Evolutionary conservation across 352 stramenopile species (phyloP).

Genomic region (Pythium phragmiticola): DNA sequence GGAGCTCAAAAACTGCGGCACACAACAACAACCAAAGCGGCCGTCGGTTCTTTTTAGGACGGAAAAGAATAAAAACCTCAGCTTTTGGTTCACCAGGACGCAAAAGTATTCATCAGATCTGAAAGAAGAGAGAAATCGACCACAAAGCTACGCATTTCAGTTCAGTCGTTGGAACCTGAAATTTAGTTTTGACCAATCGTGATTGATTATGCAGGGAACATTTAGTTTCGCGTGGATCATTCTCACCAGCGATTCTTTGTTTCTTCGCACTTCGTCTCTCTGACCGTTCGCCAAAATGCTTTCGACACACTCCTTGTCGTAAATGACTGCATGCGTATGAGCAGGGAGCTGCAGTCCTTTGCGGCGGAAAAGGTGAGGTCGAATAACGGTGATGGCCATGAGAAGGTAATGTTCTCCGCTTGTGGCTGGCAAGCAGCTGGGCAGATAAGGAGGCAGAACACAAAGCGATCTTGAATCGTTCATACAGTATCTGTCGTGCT

Average conservation of each 20-base stretch:
- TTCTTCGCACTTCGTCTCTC: conserved; percentile 5
- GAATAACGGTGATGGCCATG: background rate
- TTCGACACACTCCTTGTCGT: background rate
- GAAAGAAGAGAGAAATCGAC: background rate
- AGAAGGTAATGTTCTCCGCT: conserved; percentile 12
- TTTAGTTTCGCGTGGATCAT: conserved; percentile 1
- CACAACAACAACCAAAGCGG: background rate
- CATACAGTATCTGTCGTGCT: background rate
- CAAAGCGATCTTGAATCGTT: conserved; percentile 17
- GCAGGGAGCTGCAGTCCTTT: background rate
- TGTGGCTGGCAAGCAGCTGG: conserved; percentile 13
- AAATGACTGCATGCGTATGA: background rate
- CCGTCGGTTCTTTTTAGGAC: conserved; percentile 6
- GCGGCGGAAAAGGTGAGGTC: background rate
- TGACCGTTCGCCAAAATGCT: conserved; percentile 1
- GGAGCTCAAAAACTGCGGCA: background rate
- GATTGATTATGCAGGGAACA: background rate
- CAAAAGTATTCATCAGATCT: conserved; percentile 15
- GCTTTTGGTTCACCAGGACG: conserved; percentile 7
- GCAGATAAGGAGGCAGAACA: background rate
- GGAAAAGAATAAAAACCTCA: conserved; percentile 2
- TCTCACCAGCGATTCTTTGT: background rate
- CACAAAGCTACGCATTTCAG: background rate
- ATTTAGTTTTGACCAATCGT: conserved; percentile 2
- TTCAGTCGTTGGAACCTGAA: background rate